Evolutionary conservation across 2,329 filamentous ascomycete species (phyloP).

Genomic region (Aphanoascus verrucosus): DNA sequence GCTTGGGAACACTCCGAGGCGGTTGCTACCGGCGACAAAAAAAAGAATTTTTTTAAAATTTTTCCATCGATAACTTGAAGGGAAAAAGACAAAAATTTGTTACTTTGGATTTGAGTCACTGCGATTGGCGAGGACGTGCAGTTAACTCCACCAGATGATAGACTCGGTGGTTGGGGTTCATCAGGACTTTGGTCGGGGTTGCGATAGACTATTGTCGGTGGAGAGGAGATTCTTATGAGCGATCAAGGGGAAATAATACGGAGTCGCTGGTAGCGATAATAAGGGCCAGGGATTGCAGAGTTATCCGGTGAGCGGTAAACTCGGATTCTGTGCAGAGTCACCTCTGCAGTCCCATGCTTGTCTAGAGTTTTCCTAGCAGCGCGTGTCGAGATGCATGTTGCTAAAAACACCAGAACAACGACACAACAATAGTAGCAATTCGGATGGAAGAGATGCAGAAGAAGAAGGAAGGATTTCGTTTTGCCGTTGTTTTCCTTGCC

Average conservation of each 20-base stretch:
- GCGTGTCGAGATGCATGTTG: no score
- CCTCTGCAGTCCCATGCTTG: no score
- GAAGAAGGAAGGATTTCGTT: no score
- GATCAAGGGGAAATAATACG: not conserved
- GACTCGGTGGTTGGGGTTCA: constrained; percentile 2
- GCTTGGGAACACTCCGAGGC: not conserved
- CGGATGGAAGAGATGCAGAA: no score
- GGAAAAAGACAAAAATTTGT: not conserved
- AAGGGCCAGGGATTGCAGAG: no score
- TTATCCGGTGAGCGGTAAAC: constrained; percentile 4
- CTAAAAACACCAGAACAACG: no score
- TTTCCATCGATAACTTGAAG: no score
- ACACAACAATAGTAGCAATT: no score
- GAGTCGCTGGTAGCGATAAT: not conserved
- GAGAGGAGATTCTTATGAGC: not conserved
- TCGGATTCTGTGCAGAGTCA: not conserved
- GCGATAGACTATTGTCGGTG: not conserved
- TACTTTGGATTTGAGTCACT: not conserved
- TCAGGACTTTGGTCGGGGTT: not conserved
- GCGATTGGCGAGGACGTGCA: not conserved
- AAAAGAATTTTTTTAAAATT: not conserved
- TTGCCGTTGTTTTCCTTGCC: no score
- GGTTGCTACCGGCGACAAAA: constrained; percentile 7
- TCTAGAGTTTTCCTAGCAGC: no score
- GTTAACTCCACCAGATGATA: not conserved